phyloP scores from a whole-genome alignment of 1,284 basidiomycete species.

The Heliocybe sulcata region DNA sequence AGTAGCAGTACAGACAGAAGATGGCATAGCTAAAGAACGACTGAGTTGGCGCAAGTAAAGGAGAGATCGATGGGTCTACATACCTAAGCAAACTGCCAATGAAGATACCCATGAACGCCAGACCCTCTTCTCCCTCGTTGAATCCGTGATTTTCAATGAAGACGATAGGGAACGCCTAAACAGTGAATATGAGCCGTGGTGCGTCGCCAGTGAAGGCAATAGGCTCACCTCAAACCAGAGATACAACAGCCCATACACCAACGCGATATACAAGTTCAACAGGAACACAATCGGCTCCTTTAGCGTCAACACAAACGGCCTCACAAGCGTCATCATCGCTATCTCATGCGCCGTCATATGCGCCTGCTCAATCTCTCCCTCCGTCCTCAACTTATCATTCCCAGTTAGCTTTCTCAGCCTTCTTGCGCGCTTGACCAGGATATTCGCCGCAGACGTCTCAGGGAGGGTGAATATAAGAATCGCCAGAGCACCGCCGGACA shows the following conservation, averaged over 20 bases:
- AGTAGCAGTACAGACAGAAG: conserved; percentile 3
- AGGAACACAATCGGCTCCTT: conserved; percentile 33
- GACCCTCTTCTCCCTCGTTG: conserved; percentile 30
- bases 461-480: conserved; percentile 40
- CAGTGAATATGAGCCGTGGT: background rate
- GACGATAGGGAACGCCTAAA: conserved; percentile 20
- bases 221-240: conserved; percentile 5
- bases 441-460: conserved; percentile 36
- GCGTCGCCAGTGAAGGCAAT: background rate
- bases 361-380: conserved; percentile 20
- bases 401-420: conserved; percentile 21
- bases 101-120: conserved; percentile 30
- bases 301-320: conserved; percentile 31
- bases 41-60: background rate
- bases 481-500: conserved; percentile 32
- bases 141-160: conserved; percentile 27
- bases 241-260: conserved; percentile 29
- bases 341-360: conserved; percentile 14
- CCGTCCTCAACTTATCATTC: conserved; percentile 17
- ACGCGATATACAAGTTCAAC: conserved; percentile 34
- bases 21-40: background rate
- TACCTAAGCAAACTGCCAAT: conserved; percentile 16
- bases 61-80: conserved; percentile 19
- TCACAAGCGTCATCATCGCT: conserved; percentile 23
- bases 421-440: conserved; percentile 29